Evolutionary conservation across 805 yeast genomes (phyloP), one percentile per base, ranked within the genome.

Genomic region (Saccharomycopsis capsularis): DNA sequence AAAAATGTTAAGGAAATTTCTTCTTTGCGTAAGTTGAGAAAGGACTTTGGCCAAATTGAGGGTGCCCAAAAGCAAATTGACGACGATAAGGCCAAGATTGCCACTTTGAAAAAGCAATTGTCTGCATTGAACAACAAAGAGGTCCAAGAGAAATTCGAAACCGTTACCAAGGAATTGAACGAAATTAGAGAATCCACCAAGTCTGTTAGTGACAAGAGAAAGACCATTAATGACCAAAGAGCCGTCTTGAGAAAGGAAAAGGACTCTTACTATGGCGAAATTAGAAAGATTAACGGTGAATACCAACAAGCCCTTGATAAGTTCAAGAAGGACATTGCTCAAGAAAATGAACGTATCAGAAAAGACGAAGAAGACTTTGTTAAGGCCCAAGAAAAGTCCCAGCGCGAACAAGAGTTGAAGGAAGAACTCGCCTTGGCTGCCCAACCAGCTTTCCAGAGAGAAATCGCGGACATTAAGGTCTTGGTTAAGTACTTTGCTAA

Each of bases 1-100:
- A 76, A 81, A 62, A 68, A 74, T 56, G 79, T 93, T 57, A 85
- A 85, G 69, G 98, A 91, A 69, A 85, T 88, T 74, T 76, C 88
- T 46, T 67, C 81, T 41, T 77, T 93, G 65, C 81, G 91, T 68
- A 88, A 86, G 69, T 69, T 85, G 63, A 79, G 82, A 62, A 84
- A 83, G 66, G 90, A 83, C 65, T 85, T 87, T 63, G 78, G 79
- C 44, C 73, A 76, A 42, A 72, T 90, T 58, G 89, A 81, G 62
- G 77, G 78, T 59, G 77, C 78, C 59, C 96, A 88, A 71, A 78
- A 78, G 58, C 77, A 82, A 40, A 81, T 91, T 62, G 96, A 88
- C 61, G 73, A 71, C 42, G 93, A 86, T 66, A 85, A 82, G 70
- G 73, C 72, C 44, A 82, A 87, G 70, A 80, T 88, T 60, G 74